phyloP scores from a whole-genome alignment of 148 eudicot genomes.

The Hydrangea macrophylla region DNA sequence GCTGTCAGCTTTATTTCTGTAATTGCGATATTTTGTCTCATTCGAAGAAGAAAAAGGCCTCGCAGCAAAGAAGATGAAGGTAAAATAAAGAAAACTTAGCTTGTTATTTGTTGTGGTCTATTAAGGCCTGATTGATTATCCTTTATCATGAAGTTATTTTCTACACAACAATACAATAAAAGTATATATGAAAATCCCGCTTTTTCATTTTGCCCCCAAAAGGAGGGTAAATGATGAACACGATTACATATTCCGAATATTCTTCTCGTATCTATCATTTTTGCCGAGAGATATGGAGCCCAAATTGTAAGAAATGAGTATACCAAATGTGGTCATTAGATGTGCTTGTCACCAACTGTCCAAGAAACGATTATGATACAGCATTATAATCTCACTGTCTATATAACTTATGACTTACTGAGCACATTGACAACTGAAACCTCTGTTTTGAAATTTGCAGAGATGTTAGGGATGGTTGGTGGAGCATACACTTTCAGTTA shows the following conservation, averaged over 20 bases:
- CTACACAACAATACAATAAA: not conserved
- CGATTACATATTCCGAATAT: too few relatives aligned
- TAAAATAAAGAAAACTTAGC: conserved; percentile 21
- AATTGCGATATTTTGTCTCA: conserved; percentile 31
- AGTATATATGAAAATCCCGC: not conserved
- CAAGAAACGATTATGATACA: not conserved
- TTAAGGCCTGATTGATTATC: not conserved
- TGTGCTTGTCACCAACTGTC: not conserved
- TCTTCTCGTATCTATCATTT: not conserved
- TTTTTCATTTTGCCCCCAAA: not conserved
- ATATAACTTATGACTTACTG: not conserved
- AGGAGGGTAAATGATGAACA: too few relatives aligned
- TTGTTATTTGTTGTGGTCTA: too few relatives aligned
- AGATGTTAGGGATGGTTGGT: conserved; percentile 57
- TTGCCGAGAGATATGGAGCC: not conserved
- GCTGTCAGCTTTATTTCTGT: conserved; percentile 39
- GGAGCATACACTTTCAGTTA: conserved; percentile 58
- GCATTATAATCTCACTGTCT: too few relatives aligned
- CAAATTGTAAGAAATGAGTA: not conserved
- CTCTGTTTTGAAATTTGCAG: conserved; percentile 17
- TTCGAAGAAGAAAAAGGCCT: conserved; percentile 41
- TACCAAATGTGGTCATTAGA: not conserved
- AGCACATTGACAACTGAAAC: conserved; percentile 25
- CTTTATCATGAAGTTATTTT: not conserved
- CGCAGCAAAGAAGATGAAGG: conserved; percentile 50